Conservation (phyloP, 2,329 filamentous ascomycete genomes). For the Ustulina deusta region DNA sequence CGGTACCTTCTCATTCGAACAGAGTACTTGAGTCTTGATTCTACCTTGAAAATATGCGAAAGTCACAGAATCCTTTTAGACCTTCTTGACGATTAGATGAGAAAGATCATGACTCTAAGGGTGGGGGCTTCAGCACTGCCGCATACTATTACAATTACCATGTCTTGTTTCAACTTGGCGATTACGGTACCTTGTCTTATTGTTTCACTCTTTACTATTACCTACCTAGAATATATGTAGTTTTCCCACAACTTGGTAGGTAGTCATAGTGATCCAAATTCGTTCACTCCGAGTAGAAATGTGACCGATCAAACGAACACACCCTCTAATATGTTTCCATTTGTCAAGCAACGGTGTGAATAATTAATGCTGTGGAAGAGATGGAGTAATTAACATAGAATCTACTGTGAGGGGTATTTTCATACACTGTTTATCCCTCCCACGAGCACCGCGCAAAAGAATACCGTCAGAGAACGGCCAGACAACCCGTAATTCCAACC, state of each 20-base stretch:
- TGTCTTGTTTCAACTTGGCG: background rate
- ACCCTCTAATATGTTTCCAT: background rate
- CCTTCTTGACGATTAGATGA: background rate
- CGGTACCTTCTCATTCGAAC: background rate
- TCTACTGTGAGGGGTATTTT: background rate
- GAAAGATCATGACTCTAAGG: conserved; percentile 5
- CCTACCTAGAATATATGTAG: too few species aligned
- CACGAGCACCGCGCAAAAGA: too few species aligned
- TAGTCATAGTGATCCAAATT: conserved; percentile 2
- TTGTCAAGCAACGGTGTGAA: background rate
- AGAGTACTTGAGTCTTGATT: background rate
- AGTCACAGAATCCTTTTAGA: background rate
- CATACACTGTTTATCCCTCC: background rate
- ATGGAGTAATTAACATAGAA: background rate
- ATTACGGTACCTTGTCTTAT: background rate
- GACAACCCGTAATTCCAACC: too few species aligned
- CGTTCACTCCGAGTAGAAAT: conserved; percentile 1
- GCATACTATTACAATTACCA: background rate
- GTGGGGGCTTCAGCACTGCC: conserved; percentile 11
- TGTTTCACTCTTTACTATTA: background rate
- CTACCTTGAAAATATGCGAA: background rate
- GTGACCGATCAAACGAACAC: background rate
- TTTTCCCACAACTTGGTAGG: background rate
- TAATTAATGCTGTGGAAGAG: background rate
- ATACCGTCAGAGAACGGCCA: too few species aligned